Evolutionary conservation across 2,329 filamentous ascomycete genomes (phyloP).

Genomic region (Mycosphaerella sp.): DNA sequence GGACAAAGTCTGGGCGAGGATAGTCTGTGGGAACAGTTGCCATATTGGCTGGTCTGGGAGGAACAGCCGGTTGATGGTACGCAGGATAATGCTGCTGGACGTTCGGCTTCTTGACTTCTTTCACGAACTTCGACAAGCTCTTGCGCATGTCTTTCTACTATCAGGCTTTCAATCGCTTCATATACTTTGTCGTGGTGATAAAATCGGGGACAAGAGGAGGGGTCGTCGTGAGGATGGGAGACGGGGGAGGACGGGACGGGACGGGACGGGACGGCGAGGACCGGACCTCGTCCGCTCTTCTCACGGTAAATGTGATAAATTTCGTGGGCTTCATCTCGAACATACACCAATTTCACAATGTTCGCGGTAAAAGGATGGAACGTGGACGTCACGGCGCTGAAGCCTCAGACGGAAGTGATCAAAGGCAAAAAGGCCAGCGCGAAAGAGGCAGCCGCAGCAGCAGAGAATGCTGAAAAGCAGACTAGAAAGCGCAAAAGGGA

Average conservation of each 20-base stretch:
- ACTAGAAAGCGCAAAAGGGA: constrained; percentile 29
- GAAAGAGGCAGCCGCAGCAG: constrained; percentile 27
- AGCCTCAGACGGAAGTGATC: constrained; percentile 54
- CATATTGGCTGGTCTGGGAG: constrained; percentile 11
- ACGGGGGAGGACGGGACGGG: too few relatives aligned
- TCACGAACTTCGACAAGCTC: constrained; percentile 17
- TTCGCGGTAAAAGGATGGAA: constrained; percentile 95
- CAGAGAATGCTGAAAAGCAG: constrained; percentile 50
- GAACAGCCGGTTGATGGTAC: constrained; percentile 7
- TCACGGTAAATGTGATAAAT: neutral
- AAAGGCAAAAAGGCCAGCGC: constrained; percentile 15
- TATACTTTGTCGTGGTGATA: neutral
- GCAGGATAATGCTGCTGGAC: neutral
- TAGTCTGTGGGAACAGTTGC: constrained; percentile 36
- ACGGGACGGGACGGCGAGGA: too few relatives aligned
- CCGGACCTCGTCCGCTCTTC: neutral
- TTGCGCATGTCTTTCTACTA: constrained; percentile 11
- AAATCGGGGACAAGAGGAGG: too few relatives aligned
- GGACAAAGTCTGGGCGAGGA: constrained; percentile 60
- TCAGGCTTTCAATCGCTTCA: neutral
- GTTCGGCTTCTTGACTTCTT: constrained; percentile 9
- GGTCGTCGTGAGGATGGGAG: too few relatives aligned
- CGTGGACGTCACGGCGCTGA: constrained; percentile 63
- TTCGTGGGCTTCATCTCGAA: constrained; percentile 3
- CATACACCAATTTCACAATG: constrained; percentile 48